These are phyloP conservation scores for Nyctanthes arbortristis DNA, from an alignment of 257 asterid genomes.

Conservation along the genomic window DNA sequence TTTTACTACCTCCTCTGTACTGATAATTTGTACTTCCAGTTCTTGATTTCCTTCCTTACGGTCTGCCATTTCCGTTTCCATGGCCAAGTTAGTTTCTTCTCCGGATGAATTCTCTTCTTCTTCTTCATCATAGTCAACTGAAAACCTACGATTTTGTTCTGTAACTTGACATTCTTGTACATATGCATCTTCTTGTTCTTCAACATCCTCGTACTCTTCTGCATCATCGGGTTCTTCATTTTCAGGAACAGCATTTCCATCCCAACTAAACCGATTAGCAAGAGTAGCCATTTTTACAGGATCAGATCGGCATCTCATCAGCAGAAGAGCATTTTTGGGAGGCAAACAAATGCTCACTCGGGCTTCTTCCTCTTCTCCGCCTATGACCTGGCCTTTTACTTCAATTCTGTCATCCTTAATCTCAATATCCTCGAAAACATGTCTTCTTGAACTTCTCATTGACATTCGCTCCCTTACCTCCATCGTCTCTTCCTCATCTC, in stretches of 20 bases:
- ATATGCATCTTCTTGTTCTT: conserved; percentile 12
- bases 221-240: conserved; percentile 24
- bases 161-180: conserved; percentile 15
- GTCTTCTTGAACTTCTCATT: conserved; percentile 70
- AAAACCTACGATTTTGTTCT: conserved; percentile 27
- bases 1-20: neutral
- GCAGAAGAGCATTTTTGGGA: conserved; percentile 85
- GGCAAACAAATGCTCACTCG: conserved; percentile 86
- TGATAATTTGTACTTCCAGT: conserved; percentile 9
- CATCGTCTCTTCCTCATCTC: conserved; percentile 54
- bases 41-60: conserved; percentile 6
- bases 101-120: conserved; percentile 29
- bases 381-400: conserved; percentile 39
- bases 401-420: conserved; percentile 61
- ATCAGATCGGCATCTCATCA: conserved; percentile 98
- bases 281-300: conserved; percentile 89
- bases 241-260: conserved; percentile 33
- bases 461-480: conserved; percentile 21
- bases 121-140: conserved; percentile 27
- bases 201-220: conserved; percentile 23
- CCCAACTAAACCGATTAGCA: conserved; percentile 58
- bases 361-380: conserved; percentile 40
- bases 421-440: conserved; percentile 84
- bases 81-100: neutral
- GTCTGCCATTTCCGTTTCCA: conserved; percentile 28